Evolutionary conservation across 164 flowering plant species (phyloP).

Genomic region (Vitis vinifera): ASM3070453v1 NC_081822.1:4308001-4308500

Average conservation of each 20-base stretch:
- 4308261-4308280: constrained; percentile 97
- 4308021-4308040: constrained; percentile 92
- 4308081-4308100: constrained; percentile 62
- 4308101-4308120: constrained; percentile 62
- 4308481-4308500: constrained; percentile 64
- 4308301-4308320: constrained; percentile 77
- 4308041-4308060: constrained; percentile 74
- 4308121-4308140: constrained; percentile 17
- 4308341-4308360: constrained; percentile 59
- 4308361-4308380: constrained; percentile 88
- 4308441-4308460: constrained; percentile 92
- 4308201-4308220: constrained; percentile 76
- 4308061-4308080: constrained; percentile 70
- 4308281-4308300: constrained; percentile 94
- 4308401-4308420: constrained; percentile 64
- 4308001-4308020: constrained; percentile 68
- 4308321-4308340: constrained; percentile 66
- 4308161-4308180: constrained; percentile 54
- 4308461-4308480: constrained; percentile 78
- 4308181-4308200: constrained; percentile 59
- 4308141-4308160: constrained; percentile 29
- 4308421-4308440: constrained; percentile 81
- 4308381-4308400: constrained; percentile 85
- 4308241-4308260: constrained; percentile 86
- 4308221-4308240: constrained; percentile 88